Conservation (phyloP, 805 yeast species). For the Debaryomyces prosopidis region DNA sequence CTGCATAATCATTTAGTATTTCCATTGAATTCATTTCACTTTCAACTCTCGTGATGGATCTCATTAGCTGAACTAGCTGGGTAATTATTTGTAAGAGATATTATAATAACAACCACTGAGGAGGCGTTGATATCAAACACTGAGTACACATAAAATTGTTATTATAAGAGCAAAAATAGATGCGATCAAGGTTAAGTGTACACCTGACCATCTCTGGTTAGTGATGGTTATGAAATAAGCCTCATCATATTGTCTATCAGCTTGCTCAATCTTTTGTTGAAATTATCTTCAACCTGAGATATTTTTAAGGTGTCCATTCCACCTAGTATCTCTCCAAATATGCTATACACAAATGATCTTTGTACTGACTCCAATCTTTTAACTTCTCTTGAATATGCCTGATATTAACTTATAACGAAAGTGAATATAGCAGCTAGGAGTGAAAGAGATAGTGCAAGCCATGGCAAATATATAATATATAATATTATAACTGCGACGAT, state of each 20-base stretch:
- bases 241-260: conserved; percentile 61
- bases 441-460: conserved; percentile 68
- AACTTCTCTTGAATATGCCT: conserved; percentile 70
- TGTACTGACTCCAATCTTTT: conserved; percentile 72
- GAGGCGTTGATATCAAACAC: conserved; percentile 47
- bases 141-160: conserved; percentile 22
- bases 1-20: conserved; percentile 61
- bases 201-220: conserved; percentile 70
- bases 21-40: conserved; percentile 66
- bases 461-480: conserved; percentile 70
- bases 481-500: conserved; percentile 60
- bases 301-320: conserved; percentile 68
- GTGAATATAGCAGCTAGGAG: conserved; percentile 46
- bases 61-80: conserved; percentile 56
- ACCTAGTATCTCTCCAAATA: conserved; percentile 65
- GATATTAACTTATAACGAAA: conserved; percentile 53
- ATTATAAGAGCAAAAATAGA: conserved; percentile 51
- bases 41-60: conserved; percentile 64
- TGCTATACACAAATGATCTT: conserved; percentile 66
- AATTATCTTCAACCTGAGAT: conserved; percentile 47
- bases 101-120: conserved; percentile 57
- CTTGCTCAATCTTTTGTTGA: conserved; percentile 44
- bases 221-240: conserved; percentile 64
- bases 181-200: conserved; percentile 57
- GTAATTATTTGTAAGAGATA: conserved; percentile 60